phyloP scores from a whole-genome alignment of 768 basidiomycete species.

The Rhodotorula diobovata region DNA sequence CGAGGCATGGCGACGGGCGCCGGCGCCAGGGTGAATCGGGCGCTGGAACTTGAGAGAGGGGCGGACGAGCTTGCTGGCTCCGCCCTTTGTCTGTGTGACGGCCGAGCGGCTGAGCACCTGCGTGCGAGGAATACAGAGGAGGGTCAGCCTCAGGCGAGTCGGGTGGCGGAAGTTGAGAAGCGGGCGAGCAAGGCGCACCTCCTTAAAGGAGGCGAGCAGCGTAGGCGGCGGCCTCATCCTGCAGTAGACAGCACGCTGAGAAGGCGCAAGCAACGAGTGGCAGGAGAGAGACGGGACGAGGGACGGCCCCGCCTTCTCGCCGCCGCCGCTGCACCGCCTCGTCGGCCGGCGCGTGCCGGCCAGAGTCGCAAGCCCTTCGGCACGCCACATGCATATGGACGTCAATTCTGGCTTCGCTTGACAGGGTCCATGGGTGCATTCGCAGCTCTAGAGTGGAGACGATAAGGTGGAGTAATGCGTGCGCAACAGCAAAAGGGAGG shows the following conservation, averaged over 20 bases:
- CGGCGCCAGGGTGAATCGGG: neutral
- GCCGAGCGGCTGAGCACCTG: slow-evolving; percentile 14
- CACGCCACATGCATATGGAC: no score
- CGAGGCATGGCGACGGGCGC: neutral
- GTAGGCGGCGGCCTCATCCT: slow-evolving; percentile 14
- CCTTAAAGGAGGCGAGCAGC: slow-evolving; percentile 19
- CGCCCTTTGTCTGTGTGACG: slow-evolving; percentile 3
- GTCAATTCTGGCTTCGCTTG: no score
- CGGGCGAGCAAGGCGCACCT: neutral
- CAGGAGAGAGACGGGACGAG: no score
- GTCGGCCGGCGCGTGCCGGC: neutral
- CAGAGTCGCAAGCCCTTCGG: neutral
- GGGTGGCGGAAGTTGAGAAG: neutral
- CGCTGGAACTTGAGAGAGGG: slow-evolving; percentile 19
- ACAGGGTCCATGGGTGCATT: neutral
- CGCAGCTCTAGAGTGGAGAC: neutral
- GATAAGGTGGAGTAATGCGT: neutral
- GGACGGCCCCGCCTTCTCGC: neutral
- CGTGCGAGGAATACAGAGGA: neutral
- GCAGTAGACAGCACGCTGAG: neutral
- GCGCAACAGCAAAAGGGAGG: neutral
- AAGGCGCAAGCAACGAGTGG: neutral
- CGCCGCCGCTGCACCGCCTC: neutral
- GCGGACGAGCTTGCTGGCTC: slow-evolving; percentile 11
- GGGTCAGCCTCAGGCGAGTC: rapidly evolving